Conservation (phyloP, 163 green algal genomes). For the Scenedesmus sp. region DNA sequence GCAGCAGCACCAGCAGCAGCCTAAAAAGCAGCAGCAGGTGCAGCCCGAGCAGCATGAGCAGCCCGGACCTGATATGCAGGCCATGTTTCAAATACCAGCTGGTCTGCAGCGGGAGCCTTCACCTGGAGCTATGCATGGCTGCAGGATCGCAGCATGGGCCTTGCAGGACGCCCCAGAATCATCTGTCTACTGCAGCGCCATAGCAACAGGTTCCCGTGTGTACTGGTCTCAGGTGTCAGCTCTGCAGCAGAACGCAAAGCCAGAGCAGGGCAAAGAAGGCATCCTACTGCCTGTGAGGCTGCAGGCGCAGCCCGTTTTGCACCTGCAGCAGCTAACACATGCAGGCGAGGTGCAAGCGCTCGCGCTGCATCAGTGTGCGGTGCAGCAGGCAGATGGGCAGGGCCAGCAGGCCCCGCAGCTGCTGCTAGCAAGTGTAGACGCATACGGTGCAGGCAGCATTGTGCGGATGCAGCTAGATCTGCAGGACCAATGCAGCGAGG, state of each 20-base stretch:
- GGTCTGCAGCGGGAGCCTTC: constrained; percentile 33
- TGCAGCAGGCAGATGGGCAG: neutral
- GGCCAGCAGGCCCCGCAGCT: neutral
- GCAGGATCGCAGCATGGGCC: constrained; percentile 37
- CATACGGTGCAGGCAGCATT: constrained; percentile 25
- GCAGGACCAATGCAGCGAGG: neutral
- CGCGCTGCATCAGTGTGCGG: constrained; percentile 10
- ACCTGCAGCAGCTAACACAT: constrained; percentile 12
- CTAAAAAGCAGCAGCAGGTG: neutral
- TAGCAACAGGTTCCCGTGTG: constrained; percentile 23
- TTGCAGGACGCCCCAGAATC: neutral
- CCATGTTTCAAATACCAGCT: constrained; percentile 9
- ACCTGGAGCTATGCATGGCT: constrained; percentile 49
- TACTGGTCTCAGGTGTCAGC: constrained; percentile 38
- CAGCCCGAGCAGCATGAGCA: neutral
- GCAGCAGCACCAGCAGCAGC: constrained; percentile 24
- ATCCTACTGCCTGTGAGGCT: constrained; percentile 23
- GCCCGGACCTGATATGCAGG: neutral
- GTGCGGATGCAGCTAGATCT: neutral
- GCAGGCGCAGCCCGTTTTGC: neutral
- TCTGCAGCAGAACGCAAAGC: neutral
- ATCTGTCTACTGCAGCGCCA: neutral
- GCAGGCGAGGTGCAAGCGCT: constrained; percentile 42
- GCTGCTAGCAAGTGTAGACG: constrained; percentile 34
- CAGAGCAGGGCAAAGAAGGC: constrained; percentile 40